phyloP scores from a whole-genome alignment of 2,329 filamentous ascomycete genomes.

The Penicillium sp. region DNA sequence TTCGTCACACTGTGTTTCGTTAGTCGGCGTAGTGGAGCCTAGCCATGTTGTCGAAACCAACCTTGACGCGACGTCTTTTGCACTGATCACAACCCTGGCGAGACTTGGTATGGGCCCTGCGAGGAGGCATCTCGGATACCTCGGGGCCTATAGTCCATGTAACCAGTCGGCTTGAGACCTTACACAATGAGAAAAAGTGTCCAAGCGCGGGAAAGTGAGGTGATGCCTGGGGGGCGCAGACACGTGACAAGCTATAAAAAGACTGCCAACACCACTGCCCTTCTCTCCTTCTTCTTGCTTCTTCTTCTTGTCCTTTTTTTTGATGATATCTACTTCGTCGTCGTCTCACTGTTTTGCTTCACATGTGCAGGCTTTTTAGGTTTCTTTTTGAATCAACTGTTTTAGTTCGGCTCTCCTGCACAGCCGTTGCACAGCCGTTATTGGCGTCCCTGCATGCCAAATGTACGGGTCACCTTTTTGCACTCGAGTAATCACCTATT shows the following conservation, averaged over 20 bases:
- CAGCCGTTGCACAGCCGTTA: neutral
- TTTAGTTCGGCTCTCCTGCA: neutral
- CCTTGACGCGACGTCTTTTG: slow-evolving; percentile 46
- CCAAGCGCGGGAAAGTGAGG: slow-evolving; percentile 6
- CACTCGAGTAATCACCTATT: no score
- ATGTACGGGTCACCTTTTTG: no score
- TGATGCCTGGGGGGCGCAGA: neutral
- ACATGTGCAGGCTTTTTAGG: neutral
- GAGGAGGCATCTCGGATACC: slow-evolving; percentile 35
- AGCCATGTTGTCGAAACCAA: slow-evolving; percentile 16
- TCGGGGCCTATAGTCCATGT: slow-evolving; percentile 2
- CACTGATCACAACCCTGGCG: slow-evolving; percentile 46
- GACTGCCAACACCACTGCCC: neutral
- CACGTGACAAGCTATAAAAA: slow-evolving; percentile 11
- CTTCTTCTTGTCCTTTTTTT: neutral
- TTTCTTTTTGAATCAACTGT: neutral
- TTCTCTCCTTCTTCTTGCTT: neutral
- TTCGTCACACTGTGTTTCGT: slow-evolving; percentile 41
- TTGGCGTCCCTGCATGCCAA: neutral
- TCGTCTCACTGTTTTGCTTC: neutral
- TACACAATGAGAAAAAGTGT: neutral
- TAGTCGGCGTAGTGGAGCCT: slow-evolving; percentile 2
- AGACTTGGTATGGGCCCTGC: slow-evolving; percentile 46
- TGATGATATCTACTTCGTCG: neutral
- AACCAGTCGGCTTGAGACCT: slow-evolving; percentile 7